Evolutionary conservation across 208 protist species (phyloP).

Genomic region (Crithidia mellificae): DNA sequence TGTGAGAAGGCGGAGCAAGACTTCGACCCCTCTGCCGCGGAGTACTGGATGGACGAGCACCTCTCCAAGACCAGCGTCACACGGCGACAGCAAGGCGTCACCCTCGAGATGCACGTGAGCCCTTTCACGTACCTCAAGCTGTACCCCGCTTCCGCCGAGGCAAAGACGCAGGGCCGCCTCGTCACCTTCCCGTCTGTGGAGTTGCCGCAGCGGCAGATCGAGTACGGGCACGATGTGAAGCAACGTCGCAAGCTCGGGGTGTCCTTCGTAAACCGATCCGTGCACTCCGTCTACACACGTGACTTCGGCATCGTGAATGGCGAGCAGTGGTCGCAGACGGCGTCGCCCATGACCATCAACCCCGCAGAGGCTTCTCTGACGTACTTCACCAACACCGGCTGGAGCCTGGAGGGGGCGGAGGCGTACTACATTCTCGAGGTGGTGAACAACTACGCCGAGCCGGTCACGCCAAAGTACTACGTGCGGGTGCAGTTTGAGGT

Average conservation of each 20-base stretch:
- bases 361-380: conserved; percentile 61
- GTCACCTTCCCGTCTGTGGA: conserved; percentile 45
- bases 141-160: conserved; percentile 24
- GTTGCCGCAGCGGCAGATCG: conserved; percentile 49
- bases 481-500: conserved; percentile 73
- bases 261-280: conserved; percentile 53
- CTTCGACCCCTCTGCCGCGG: conserved; percentile 53
- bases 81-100: conserved; percentile 37
- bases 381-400: conserved; percentile 63
- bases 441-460: conserved; percentile 40
- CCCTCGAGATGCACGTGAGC: conserved; percentile 40
- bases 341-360: conserved; percentile 45
- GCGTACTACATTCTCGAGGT: conserved; percentile 71
- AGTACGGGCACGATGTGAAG: conserved; percentile 48
- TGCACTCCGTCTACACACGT: conserved; percentile 35
- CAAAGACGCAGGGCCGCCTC: neutral
- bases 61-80: conserved; percentile 27
- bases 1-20: conserved; percentile 30
- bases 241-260: conserved; percentile 58
- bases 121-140: conserved; percentile 53
- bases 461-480: conserved; percentile 44
- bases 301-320: conserved; percentile 55
- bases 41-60: conserved; percentile 47
- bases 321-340: conserved; percentile 46
- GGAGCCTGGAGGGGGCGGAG: conserved; percentile 74